Evolutionary conservation across 495 filamentous ascomycete species (phyloP), one percentile per base, ranked within the genome.

Genomic region (Penicillium canescens): DNA sequence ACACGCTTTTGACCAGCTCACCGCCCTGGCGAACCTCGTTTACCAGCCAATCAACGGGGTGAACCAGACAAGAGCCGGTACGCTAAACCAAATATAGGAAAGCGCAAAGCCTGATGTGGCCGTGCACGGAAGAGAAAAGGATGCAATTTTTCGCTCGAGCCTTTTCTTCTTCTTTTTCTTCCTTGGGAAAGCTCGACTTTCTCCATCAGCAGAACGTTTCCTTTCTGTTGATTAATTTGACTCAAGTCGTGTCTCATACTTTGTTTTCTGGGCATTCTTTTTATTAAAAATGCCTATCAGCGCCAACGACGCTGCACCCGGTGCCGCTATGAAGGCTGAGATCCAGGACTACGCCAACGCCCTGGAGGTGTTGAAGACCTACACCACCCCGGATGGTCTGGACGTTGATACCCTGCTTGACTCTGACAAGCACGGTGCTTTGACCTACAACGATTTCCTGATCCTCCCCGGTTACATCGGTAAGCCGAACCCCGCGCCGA

Each of bases 371-470:
- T 80, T 97, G 60, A 76, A 86, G 62, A 78, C 77, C 45, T 97
- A 96, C 67, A 51, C 78, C 31, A 77, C 75, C 68, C 74, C 76
- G 57, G 94, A 98, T 84, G 94, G 94, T 54, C 83, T 99, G 55
- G 85, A 89, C 70, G 84, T 89, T 56, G 78, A 87, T 58, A 85
- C 88, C 42, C 78, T 99, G 42, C 79, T 97, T 53, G 89, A 97
- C 75, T 90, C 93, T 42, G 88, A 86, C 72, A 85, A 80, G 65
- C 85, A 88, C 68, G 94, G 94, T 55, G 94, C 94, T 52, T 79
- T 99, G 71, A 97, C 94, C 45, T 90, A 86, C 72, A 88, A 88
- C 70, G 85, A 88, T 65, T 88, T 88, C 72, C 77, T 88, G 16
- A 68, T 88, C 47, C 72, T 88, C 54, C 84, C 82, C 24, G 84